Evolutionary conservation across 495 filamentous ascomycete species (phyloP).

Genomic region (Penicillium daleae): DNA sequence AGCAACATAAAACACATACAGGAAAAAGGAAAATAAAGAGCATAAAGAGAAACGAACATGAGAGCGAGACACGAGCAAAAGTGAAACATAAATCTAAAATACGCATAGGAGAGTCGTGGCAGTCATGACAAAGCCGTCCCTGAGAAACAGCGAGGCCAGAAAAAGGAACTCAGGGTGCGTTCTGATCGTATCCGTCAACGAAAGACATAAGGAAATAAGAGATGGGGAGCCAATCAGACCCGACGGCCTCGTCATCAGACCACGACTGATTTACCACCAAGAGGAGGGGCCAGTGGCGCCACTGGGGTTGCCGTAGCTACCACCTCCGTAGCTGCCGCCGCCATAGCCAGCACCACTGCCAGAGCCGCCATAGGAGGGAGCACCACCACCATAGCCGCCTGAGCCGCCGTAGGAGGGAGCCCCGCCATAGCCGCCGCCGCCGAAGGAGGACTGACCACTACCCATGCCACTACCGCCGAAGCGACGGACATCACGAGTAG

Average conservation of each 20-base stretch:
- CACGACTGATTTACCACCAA: conserved; percentile 85
- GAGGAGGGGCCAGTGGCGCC: conserved; percentile 80
- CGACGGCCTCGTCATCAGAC: conserved; percentile 51
- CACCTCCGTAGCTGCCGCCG: conserved; percentile 45
- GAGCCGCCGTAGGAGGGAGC: conserved; percentile 36
- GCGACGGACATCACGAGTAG: conserved; percentile 90
- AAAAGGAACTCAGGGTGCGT: conserved; percentile 49
- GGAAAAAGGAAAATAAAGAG: neutral
- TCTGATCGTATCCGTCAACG: conserved; percentile 52
- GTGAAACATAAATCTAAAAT: conserved; percentile 28
- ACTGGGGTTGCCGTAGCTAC: conserved; percentile 84
- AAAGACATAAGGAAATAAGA: conserved; percentile 45
- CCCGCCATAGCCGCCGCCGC: conserved; percentile 60
- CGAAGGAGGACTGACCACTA: conserved; percentile 35
- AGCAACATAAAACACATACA: conserved; percentile 29
- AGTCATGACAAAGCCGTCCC: conserved; percentile 57
- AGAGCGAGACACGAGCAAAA: conserved; percentile 40
- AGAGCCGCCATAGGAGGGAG: conserved; percentile 37
- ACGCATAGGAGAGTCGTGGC: conserved; percentile 47
- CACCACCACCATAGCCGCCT: conserved; percentile 39
- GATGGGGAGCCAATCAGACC: conserved; percentile 49
- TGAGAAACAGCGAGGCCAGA: conserved; percentile 46
- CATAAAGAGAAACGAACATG: conserved; percentile 5
- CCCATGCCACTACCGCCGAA: conserved; percentile 35
- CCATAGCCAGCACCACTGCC: conserved; percentile 39